A percentile compares a stretch with the other conserved stretches of the same genome.
Evolutionary conservation across 257 asterid genomes (phyloP).

Genomic region (Solanum virginianum): DNA sequence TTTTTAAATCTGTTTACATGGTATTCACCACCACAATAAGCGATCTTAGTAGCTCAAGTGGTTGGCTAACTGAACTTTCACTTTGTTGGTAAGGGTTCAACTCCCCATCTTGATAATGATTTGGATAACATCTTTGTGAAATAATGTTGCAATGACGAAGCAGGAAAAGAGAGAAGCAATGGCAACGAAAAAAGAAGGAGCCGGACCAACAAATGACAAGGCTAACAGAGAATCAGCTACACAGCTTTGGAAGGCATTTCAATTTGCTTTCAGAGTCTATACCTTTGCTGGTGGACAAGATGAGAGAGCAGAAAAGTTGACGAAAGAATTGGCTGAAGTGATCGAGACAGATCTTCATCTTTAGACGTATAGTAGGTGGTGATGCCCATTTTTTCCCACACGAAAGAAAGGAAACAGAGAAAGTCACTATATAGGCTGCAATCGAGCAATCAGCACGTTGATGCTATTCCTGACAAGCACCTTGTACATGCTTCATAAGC

Average conservation of each 20-base stretch:
- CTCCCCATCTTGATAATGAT: neutral
- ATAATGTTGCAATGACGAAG: neutral
- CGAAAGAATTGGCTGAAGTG: constrained; percentile 66
- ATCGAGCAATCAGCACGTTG: neutral
- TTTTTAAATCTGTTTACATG: neutral
- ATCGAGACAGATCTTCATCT: constrained; percentile 40
- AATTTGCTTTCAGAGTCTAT: constrained; percentile 72
- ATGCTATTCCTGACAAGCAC: neutral
- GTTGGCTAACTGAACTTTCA: too few species aligned
- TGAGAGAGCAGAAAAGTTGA: constrained; percentile 69
- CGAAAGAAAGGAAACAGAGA: neutral
- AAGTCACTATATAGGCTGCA: constrained; percentile 1
- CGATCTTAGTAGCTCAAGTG: too few species aligned
- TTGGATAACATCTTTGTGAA: neutral
- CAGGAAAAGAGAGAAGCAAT: constrained; percentile 51
- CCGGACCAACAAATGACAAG: constrained; percentile 8
- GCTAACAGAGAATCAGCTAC: constrained; percentile 37
- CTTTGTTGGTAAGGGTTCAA: too few species aligned
- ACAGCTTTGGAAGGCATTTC: constrained; percentile 78
- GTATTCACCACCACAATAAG: neutral
- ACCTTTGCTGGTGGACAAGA: constrained; percentile 88
- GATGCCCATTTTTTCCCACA: neutral
- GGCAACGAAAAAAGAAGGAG: constrained; percentile 9
- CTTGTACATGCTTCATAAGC: neutral
- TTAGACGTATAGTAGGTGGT: neutral